Percentiles rank a stretch among this genome's conserved stretches.
Conservation (phyloP, 2,329 filamentous ascomycete species). For the Aspergillus pseudoglaucus region DNA sequence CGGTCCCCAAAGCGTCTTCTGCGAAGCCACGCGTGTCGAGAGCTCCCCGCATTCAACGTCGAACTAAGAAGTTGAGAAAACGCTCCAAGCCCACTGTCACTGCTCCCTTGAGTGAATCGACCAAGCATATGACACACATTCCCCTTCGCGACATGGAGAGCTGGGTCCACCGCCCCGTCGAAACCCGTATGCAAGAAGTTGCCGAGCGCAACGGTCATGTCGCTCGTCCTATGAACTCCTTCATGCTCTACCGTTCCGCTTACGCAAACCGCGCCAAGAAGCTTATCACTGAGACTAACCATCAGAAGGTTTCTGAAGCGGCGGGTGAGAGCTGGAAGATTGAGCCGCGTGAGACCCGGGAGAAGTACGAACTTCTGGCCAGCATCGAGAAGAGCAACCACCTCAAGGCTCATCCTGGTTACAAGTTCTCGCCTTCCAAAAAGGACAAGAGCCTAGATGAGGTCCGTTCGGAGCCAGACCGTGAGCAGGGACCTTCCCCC, state of each 20-base stretch:
- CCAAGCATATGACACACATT: conserved; percentile 39
- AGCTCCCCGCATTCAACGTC: conserved; percentile 8
- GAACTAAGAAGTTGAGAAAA: conserved; percentile 5
- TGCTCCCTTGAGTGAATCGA: conserved; percentile 23
- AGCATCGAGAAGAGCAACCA: conserved; percentile 79
- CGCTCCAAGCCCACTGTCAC: conserved; percentile 6
- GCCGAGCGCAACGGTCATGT: conserved; percentile 69
- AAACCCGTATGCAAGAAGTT: conserved; percentile 62
- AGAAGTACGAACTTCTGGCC: conserved; percentile 72
- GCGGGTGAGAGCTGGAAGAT: conserved; percentile 80
- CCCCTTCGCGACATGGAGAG: conserved; percentile 69
- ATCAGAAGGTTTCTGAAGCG: conserved; percentile 85
- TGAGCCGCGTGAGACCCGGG: conserved; percentile 66
- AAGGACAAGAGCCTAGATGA: conserved; percentile 30
- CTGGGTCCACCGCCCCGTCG: conserved; percentile 67
- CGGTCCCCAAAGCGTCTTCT: conserved; percentile 12
- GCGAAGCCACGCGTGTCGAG: conserved; percentile 8
- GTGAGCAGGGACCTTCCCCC: conserved; percentile 9
- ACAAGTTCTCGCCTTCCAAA: conserved; percentile 78
- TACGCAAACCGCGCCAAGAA: conserved; percentile 81
- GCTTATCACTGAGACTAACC: conserved; percentile 79
- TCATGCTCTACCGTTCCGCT: conserved; percentile 94
- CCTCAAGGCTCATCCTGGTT: conserved; percentile 74
- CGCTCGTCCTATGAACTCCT: conserved; percentile 92
- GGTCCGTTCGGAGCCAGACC: conserved; percentile 1